These are phyloP conservation scores for Gamarada debralockiae DNA, from an alignment of 495 filamentous ascomycete genomes.

Conservation along the genomic window DNA sequence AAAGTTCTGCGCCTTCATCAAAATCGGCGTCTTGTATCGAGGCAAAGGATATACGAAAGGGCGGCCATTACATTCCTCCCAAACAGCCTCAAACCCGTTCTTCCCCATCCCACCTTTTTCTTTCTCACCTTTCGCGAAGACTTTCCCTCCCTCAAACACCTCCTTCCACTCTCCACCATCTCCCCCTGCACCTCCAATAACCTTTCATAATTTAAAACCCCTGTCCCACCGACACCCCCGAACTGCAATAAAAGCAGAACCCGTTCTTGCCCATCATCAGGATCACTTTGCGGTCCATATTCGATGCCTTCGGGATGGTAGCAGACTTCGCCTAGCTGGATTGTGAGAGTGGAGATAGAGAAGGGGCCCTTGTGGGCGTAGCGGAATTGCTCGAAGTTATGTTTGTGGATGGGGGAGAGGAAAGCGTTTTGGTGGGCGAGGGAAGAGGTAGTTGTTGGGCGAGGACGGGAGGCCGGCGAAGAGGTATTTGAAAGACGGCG, in stretches of 20 bases:
- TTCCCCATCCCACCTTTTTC: background rate
- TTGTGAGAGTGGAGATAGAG: background rate
- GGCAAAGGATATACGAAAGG: background rate
- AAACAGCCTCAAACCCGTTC: background rate
- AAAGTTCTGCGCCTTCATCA: background rate
- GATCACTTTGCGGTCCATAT: conserved; percentile 1
- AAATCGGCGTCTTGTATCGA: background rate
- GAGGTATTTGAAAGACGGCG: background rate
- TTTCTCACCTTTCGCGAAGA: background rate
- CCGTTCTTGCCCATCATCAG: background rate
- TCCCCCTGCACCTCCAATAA: background rate
- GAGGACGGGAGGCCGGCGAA: background rate
- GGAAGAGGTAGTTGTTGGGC: background rate
- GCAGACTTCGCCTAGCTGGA: background rate
- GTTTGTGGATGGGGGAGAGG: conserved; percentile 4
- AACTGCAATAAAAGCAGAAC: background rate
- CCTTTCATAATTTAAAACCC: background rate
- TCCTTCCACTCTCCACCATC: background rate
- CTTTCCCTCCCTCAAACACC: background rate
- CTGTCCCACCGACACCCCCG: background rate
- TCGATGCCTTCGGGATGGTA: conserved; percentile 4
- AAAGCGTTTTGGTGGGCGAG: background rate
- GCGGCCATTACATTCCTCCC: background rate
- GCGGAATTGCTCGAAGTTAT: conserved; percentile 9
- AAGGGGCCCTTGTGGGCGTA: background rate